phyloP scores from a whole-genome alignment of 2,329 filamentous ascomycete species.

The Nemania bipapillata region DNA sequence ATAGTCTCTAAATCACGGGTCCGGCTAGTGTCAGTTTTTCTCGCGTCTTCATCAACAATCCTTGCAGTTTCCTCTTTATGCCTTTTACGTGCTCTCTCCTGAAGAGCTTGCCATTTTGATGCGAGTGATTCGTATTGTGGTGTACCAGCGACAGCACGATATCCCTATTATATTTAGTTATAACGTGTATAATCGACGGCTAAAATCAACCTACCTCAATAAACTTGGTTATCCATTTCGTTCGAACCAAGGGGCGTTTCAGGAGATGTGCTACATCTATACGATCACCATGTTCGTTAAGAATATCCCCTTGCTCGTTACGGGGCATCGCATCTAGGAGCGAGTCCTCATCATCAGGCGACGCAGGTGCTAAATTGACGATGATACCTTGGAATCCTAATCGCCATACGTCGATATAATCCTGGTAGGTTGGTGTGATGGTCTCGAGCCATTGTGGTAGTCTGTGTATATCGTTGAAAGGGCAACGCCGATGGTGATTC shows the following conservation, averaged over 20 bases:
- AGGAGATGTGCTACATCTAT: constrained; percentile 94
- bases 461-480: constrained; percentile 74
- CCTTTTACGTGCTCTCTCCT: constrained; percentile 78
- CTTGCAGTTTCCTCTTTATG: constrained; percentile 78
- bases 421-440: constrained; percentile 80
- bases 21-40: constrained; percentile 81
- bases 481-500: constrained; percentile 81
- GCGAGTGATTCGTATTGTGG: constrained; percentile 68
- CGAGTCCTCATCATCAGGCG: constrained; percentile 68
- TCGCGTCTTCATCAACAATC: constrained; percentile 86
- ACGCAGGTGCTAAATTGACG: constrained; percentile 84
- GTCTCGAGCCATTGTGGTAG: constrained; percentile 84
- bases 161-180: constrained; percentile 62
- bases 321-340: constrained; percentile 68
- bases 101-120: constrained; percentile 74
- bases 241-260: constrained; percentile 84
- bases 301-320: constrained; percentile 72
- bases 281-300: constrained; percentile 82
- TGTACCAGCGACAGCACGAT: constrained; percentile 65
- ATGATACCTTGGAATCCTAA: constrained; percentile 94
- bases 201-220: constrained; percentile 70
- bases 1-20: constrained; percentile 83
- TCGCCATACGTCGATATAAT: constrained; percentile 89
- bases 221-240: constrained; percentile 88
- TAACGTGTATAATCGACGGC: constrained; percentile 14